Base-by-base conservation (phyloP, 1,284 basidiomycete species). In the Peniophora sp. region DNA sequence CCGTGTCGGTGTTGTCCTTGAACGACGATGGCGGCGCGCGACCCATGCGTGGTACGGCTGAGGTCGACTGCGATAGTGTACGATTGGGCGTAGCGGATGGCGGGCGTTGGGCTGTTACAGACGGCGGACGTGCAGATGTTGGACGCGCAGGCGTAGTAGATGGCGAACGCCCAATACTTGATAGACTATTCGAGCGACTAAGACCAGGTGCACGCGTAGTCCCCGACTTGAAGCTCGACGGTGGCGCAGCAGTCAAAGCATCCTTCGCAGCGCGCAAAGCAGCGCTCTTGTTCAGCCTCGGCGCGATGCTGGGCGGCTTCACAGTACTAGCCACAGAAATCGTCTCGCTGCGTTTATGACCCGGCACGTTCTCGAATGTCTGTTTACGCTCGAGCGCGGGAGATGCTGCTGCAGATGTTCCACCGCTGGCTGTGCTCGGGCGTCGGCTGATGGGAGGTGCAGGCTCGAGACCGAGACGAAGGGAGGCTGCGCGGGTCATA, bases 321-420 rank as follows among this genome's bases (percentile, higher is more conserved):
- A n/a, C n/a, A 5, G 75, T 74, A 54, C 82, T 85, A 14, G 81
- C 75, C 20, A 92, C 88, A 1, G 77, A 61, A 55, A 92, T 81
- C 11, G 77, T 77, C 62, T 89, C 85, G 34, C 85, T 69, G 50
- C 89, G 72, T 66, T 89, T 91, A 61, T 91, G 89, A 1, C 89
- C 89, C 2, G 88, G 88, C 1, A 89, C 81, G 34, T 86, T 87
- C 0, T 88, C 84, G 57, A 89, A 91, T 0, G 73, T 79, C 24
- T 53, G 55, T 56, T 64, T 65, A 50, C 65, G 67, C 50, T 58
- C 55, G 39, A 55, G 58, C 49, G 59, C 53, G 48, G 52, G 56
- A 44, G 41, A 47, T 17, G 46, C 55, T 19, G 46, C 51, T 19
- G 36, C 53, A 6, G 27, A 32, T 12, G 5, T 32, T 19, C 52